Conservation (phyloP, 1,139 yeast species). For the Trichomonascaceae sp. region DNA sequence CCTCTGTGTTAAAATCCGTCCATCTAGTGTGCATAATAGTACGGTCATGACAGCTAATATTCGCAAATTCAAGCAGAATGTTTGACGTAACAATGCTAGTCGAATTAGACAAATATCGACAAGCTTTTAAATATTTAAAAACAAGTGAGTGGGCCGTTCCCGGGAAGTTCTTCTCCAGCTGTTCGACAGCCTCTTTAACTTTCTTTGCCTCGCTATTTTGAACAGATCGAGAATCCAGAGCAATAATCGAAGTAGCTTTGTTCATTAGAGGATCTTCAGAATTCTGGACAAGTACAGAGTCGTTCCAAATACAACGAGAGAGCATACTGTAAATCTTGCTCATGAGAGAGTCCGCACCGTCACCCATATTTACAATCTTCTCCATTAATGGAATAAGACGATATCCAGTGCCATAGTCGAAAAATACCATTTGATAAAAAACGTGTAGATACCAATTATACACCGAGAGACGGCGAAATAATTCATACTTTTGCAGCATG, state of each 20-base stretch:
- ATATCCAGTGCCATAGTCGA: constrained; percentile 29
- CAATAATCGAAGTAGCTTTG: constrained; percentile 9
- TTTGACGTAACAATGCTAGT: constrained; percentile 26
- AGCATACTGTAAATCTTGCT: constrained; percentile 22
- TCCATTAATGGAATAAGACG: constrained; percentile 25
- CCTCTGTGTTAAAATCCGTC: constrained; percentile 1
- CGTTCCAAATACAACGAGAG: constrained; percentile 26
- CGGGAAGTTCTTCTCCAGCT: constrained; percentile 10
- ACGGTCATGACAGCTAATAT: constrained; percentile 22
- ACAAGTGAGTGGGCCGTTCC: constrained; percentile 8
- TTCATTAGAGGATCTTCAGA: constrained; percentile 9
- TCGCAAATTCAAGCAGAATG: constrained; percentile 26
- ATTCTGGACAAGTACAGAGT: constrained; percentile 20
- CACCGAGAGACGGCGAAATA: constrained; percentile 15
- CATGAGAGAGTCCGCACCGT: constrained; percentile 12
- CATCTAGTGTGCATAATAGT: constrained; percentile 10
- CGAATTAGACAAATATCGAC: constrained; percentile 27
- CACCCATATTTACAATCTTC: constrained; percentile 15
- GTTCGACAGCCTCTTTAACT: constrained; percentile 22
- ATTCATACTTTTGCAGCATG: background rate
- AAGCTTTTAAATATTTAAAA: constrained; percentile 25
- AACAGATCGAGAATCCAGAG: background rate
- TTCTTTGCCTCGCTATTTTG: constrained; percentile 22
- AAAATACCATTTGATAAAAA: constrained; percentile 26
- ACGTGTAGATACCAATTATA: constrained; percentile 22